phyloP scores from a whole-genome alignment of 139 green algal species.

The Coelastrella sp. region DNA sequence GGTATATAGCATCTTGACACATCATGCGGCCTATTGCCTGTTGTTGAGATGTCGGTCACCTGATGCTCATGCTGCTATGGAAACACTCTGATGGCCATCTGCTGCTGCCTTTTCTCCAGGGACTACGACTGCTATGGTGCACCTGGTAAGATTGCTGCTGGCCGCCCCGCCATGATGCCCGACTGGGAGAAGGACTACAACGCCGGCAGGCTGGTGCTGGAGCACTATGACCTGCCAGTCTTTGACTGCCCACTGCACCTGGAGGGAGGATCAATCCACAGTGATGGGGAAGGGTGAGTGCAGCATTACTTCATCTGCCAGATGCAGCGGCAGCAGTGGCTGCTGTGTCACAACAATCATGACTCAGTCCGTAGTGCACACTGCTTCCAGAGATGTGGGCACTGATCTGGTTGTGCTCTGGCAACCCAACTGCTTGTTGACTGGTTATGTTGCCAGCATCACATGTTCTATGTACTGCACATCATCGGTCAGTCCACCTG shows the following conservation, averaged over 20 bases:
- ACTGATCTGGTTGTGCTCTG: too few relatives aligned
- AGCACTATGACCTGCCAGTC: slow-evolving; percentile 48
- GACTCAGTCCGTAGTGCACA: too few relatives aligned
- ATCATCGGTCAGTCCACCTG: too few relatives aligned
- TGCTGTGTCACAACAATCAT: background rate
- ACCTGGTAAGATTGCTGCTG: slow-evolving; percentile 46
- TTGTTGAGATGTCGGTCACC: background rate
- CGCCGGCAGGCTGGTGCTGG: slow-evolving; percentile 53
- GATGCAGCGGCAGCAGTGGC: background rate
- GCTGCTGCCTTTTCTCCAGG: background rate
- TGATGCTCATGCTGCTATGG: background rate
- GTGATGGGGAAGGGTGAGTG: background rate
- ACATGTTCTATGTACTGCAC: too few relatives aligned
- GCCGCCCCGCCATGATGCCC: slow-evolving; percentile 64
- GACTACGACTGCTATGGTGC: slow-evolving; percentile 39
- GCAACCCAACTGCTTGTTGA: too few relatives aligned
- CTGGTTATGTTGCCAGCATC: too few relatives aligned
- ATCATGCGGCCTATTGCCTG: background rate
- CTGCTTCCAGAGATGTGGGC: too few relatives aligned
- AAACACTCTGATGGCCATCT: too few relatives aligned
- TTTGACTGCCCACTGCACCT: slow-evolving; percentile 58
- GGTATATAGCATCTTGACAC: too few relatives aligned
- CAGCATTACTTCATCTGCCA: background rate
- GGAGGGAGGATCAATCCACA: slow-evolving; percentile 76
- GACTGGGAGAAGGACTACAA: slow-evolving; percentile 61